Base-by-base conservation (phyloP, 139 green algal genomes). In the Volvox africanus region DNA sequence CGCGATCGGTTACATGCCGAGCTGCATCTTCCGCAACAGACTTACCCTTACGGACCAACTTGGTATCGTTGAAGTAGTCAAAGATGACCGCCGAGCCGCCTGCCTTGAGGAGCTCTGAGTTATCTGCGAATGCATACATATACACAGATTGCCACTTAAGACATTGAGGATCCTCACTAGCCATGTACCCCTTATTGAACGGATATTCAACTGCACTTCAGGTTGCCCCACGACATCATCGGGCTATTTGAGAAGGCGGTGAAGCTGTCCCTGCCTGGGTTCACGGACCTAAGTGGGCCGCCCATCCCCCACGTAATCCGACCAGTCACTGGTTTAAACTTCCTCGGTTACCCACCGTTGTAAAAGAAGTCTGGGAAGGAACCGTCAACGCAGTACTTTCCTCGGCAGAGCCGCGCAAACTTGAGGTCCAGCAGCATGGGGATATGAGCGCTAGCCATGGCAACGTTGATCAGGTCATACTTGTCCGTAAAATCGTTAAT, bases 391-490 rank as follows among this genome's bases (percentile, higher is more conserved):
- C 92, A 95, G 30, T 82, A 67, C 80, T 67, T 75, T 62, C 93
- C 93, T 16, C 94, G 85, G 83, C 92, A 93, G 0, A 61, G 17
- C 22, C 92, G 82, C 21, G 93, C 87, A 32, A 93, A 82, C 81
- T 93, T 94, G 55, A 89, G 87, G 90, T 96, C 94, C 62, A 94
- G 90, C 12, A 94, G 85, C 55, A 96, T 73, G 13, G 93, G 93
- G 20, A 96, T 91, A 30, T 96, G 94, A 19, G 92, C 87, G 33
- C 61, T 89, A 13, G 94, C 93, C 93, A 96, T 95, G 24, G 79
- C 87, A 30, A 77, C 79, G 67, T 95, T 92, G 75, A 96, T 94
- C 2, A 96, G 92, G 92, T 96, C 93, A 22, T 61, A 0, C 89
- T 94, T 94, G 90, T 92, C 88, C n/a, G 35, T 75, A 78, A 95